Conservation (phyloP, 257 asterid genomes). For the Plantago elongata region DNA sequence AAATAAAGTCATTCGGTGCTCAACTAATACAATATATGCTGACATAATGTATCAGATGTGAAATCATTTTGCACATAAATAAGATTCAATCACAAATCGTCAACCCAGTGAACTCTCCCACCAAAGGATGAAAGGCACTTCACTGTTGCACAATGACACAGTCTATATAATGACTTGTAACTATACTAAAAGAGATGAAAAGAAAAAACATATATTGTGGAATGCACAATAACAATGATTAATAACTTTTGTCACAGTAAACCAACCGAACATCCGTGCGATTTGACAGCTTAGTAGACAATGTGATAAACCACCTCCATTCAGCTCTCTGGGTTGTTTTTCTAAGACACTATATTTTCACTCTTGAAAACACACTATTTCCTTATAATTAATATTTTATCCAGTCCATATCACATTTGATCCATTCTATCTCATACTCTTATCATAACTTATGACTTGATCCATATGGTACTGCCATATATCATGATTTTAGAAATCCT, state of each 20-base stretch:
- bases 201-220: not conserved
- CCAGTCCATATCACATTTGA: no score
- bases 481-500: no score
- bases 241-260: not conserved
- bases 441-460: no score
- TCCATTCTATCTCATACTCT: no score
- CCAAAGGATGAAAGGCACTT: not conserved
- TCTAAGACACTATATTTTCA: no score
- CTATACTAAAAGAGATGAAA: not conserved
- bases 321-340: no score
- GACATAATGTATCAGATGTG: constrained; percentile 9
- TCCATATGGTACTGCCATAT: no score
- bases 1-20: not conserved
- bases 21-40: not conserved
- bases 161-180: constrained; percentile 1
- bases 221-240: constrained; percentile 1
- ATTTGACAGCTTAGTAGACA: not conserved
- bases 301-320: not conserved
- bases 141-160: constrained; percentile 11
- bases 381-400: no score
- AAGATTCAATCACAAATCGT: constrained; percentile 9
- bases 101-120: constrained; percentile 6
- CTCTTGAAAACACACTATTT: no score
- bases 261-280: not conserved
- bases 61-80: not conserved